Evolutionary conservation across 2,329 filamentous ascomycete species (phyloP).

Genomic region (Cryphonectria naterciae): DNA sequence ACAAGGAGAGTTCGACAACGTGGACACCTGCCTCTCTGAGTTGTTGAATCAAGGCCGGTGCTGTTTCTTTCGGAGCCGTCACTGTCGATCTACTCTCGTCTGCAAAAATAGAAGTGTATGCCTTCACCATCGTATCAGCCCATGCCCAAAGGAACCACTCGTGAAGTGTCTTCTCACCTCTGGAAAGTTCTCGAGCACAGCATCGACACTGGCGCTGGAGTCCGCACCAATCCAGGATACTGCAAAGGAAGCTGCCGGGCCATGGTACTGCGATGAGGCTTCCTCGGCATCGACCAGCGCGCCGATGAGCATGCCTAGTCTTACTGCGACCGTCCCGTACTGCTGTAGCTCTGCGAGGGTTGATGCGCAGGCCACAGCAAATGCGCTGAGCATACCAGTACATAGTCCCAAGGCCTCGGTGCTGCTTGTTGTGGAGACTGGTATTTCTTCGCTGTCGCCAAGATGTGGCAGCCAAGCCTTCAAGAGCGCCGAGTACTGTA

Average conservation of each 20-base stretch:
- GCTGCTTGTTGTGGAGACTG: background rate
- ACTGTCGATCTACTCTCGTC: background rate
- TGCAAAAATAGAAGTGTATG: background rate
- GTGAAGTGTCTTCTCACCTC: background rate
- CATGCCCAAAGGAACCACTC: background rate
- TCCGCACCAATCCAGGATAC: background rate
- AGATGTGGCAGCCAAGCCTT: background rate
- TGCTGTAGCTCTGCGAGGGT: conserved; percentile 36
- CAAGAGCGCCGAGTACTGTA: background rate
- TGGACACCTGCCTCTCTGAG: background rate
- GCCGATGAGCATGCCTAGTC: conserved; percentile 44
- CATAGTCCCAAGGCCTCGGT: conserved; percentile 12
- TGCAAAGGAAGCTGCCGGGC: background rate
- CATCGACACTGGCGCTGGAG: background rate
- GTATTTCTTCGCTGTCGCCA: background rate
- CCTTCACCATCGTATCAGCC: background rate
- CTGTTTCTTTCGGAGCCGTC: background rate
- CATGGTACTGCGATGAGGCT: background rate
- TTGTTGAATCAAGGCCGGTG: background rate
- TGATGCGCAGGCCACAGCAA: conserved; percentile 6
- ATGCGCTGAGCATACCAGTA: conserved; percentile 14
- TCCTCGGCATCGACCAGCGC: conserved; percentile 43
- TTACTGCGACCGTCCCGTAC: conserved; percentile 43
- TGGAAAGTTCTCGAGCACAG: background rate
- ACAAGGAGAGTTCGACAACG: background rate